These are phyloP conservation scores for Fraxinus paxiana DNA, from an alignment of 305 asterid species.

Conservation along the genomic window DNA sequence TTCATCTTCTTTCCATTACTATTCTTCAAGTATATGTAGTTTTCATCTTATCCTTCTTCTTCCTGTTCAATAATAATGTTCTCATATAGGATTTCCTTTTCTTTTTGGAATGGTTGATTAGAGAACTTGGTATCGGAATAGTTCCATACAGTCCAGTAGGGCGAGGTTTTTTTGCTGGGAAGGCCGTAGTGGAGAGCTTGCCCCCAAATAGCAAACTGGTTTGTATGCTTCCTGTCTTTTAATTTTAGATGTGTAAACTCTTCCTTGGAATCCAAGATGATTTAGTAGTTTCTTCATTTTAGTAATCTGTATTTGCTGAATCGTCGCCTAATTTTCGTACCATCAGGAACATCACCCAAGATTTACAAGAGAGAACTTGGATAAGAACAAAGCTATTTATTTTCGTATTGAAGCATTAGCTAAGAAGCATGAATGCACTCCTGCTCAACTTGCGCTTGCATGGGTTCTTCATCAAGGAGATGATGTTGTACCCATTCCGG, in stretches of 20 bases:
- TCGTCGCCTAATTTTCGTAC: background rate
- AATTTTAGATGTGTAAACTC: background rate
- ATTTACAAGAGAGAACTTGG: slow-evolving; percentile 52
- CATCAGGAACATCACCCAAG: slow-evolving; percentile 45
- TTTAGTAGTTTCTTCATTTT: background rate
- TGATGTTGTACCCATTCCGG: slow-evolving; percentile 57
- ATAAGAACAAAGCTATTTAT: slow-evolving; percentile 51
- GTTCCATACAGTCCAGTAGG: slow-evolving; percentile 62
- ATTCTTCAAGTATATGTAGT: background rate
- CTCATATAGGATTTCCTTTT: background rate
- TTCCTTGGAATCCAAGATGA: background rate
- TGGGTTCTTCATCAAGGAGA: background rate
- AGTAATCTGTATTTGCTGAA: background rate
- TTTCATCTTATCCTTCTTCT: background rate
- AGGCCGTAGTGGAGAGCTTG: slow-evolving; percentile 36
- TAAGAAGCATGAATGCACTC: slow-evolving; percentile 29
- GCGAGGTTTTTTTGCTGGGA: slow-evolving; percentile 59
- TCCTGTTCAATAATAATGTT: background rate
- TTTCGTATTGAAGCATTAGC: slow-evolving; percentile 41
- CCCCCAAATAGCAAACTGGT: slow-evolving; percentile 42
- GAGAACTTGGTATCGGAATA: slow-evolving; percentile 65
- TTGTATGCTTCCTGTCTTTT: background rate
- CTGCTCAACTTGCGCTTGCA: background rate
- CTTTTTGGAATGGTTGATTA: slow-evolving; percentile 8
- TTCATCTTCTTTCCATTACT: background rate